Conservation (phyloP, 768 basidiomycete genomes). For the Kondoa subrosea region DNA sequence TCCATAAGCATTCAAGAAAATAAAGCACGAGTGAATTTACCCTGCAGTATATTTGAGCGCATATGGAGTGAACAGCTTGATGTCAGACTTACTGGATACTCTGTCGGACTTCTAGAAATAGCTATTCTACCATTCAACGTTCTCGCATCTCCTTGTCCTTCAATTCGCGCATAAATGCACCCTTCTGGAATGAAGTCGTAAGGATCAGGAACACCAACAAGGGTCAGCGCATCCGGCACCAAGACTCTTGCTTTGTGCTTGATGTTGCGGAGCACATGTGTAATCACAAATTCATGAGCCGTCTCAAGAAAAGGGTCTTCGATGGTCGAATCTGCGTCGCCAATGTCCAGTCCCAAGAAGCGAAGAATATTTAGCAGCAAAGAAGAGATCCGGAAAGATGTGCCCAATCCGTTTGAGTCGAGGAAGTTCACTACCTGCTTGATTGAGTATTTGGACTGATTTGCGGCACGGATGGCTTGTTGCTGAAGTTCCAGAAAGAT, state of each 20-base stretch:
- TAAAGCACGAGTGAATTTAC: neutral
- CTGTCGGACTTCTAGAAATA: slow-evolving; percentile 56
- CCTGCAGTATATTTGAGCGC: too few relatives aligned
- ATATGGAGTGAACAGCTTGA: slow-evolving; percentile 48
- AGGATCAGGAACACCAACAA: slow-evolving; percentile 72
- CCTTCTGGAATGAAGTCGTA: slow-evolving; percentile 32
- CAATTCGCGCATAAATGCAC: slow-evolving; percentile 39
- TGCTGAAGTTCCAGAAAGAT: neutral
- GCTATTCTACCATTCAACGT: slow-evolving; percentile 48
- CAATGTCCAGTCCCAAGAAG: slow-evolving; percentile 37
- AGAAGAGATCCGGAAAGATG: slow-evolving; percentile 38
- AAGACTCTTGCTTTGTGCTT: slow-evolving; percentile 60
- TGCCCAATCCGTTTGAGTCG: slow-evolving; percentile 35
- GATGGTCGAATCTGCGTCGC: neutral
- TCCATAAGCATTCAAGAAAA: slow-evolving; percentile 24
- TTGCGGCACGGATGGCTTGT: neutral
- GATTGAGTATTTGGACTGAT: neutral
- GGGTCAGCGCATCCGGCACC: slow-evolving; percentile 48
- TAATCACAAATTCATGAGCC: slow-evolving; percentile 47
- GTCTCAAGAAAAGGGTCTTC: slow-evolving; percentile 40
- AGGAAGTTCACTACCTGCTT: neutral
- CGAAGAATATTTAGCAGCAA: slow-evolving; percentile 34
- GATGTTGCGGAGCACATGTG: slow-evolving; percentile 51
- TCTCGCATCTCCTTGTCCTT: slow-evolving; percentile 39
- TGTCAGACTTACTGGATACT: slow-evolving; percentile 54